These are phyloP conservation scores for Persicaria tinctoria DNA, from an alignment of 148 eudicot species.

Conservation along the genomic window DNA sequence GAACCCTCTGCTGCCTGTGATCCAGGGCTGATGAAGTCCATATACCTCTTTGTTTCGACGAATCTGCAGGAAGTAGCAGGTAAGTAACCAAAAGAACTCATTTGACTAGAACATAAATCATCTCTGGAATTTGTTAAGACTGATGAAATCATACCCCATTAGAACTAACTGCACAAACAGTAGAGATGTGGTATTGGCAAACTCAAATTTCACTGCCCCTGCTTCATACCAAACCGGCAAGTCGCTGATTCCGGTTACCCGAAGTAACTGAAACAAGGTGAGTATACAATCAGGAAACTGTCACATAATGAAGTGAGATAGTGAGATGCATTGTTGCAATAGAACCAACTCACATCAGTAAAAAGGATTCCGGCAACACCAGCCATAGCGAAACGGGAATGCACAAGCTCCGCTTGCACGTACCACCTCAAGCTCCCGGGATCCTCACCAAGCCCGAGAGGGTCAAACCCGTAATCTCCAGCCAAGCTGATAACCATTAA, in stretches of 20 bases:
- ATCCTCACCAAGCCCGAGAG: slow-evolving; percentile 92
- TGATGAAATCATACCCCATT: slow-evolving; percentile 52
- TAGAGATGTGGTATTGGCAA: slow-evolving; percentile 76
- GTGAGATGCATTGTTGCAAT: background rate
- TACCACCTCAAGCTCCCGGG: slow-evolving; percentile 87
- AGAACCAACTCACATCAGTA: slow-evolving; percentile 55
- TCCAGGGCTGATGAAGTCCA: slow-evolving; percentile 75
- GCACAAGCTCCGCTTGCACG: slow-evolving; percentile 93
- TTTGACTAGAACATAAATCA: background rate
- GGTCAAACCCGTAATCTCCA: slow-evolving; percentile 92
- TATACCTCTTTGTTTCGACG: slow-evolving; percentile 87
- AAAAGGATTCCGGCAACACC: slow-evolving; percentile 94
- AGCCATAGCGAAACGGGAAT: slow-evolving; percentile 92
- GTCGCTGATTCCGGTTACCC: slow-evolving; percentile 63
- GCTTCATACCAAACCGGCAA: slow-evolving; percentile 96
- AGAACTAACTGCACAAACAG: slow-evolving; percentile 59
- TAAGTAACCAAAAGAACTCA: background rate
- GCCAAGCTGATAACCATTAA: slow-evolving; percentile 41
- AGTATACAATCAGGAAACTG: background rate
- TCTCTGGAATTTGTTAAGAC: background rate
- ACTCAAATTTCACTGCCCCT: slow-evolving; percentile 69
- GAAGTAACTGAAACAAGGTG: slow-evolving; percentile 48
- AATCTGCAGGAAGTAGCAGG: slow-evolving; percentile 35
- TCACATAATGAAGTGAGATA: background rate
- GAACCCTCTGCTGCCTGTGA: slow-evolving; percentile 85